phyloP scores from a whole-genome alignment of 441 rosid genomes.

The Syzygium malaccense region DNA sequence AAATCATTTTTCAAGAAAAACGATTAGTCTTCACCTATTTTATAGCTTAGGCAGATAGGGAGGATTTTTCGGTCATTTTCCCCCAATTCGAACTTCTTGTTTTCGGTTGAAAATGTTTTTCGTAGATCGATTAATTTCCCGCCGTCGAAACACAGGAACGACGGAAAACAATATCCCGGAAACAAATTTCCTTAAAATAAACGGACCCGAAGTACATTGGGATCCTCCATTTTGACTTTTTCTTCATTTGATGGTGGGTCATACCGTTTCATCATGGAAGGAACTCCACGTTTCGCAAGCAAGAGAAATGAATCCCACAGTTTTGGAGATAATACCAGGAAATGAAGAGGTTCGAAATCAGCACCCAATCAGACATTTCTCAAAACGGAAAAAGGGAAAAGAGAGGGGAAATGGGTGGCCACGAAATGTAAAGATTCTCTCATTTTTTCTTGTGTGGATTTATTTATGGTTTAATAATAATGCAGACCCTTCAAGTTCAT shows the following conservation, averaged over 20 bases:
- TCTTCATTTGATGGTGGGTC: not conserved
- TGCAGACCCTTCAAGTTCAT: too few species aligned
- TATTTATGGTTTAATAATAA: not conserved
- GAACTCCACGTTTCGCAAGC: not conserved
- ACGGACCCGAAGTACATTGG: not conserved
- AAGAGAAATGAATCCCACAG: not conserved
- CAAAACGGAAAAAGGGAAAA: not conserved
- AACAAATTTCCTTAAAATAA: not conserved
- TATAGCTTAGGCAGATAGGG: not conserved
- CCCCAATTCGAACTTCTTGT: accelerated
- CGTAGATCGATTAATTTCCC: accelerated
- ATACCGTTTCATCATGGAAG: not conserved
- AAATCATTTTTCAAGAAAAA: not conserved
- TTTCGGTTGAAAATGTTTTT: accelerated
- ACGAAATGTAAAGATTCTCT: not conserved
- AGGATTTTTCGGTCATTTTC: not conserved
- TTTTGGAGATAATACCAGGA: too few species aligned
- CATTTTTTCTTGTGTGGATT: not conserved
- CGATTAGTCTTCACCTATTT: not conserved
- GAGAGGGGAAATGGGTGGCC: not conserved
- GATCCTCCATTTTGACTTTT: not conserved
- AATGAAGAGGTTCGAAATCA: not conserved
- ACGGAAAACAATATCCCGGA: not conserved
- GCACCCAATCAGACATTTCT: not conserved
- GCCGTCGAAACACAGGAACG: not conserved